Percentiles rank a stretch among this genome's conserved stretches.
Evolutionary conservation across 2,329 filamentous ascomycete genomes (phyloP).

Genomic region (Colletotrichum eremochloae): DNA sequence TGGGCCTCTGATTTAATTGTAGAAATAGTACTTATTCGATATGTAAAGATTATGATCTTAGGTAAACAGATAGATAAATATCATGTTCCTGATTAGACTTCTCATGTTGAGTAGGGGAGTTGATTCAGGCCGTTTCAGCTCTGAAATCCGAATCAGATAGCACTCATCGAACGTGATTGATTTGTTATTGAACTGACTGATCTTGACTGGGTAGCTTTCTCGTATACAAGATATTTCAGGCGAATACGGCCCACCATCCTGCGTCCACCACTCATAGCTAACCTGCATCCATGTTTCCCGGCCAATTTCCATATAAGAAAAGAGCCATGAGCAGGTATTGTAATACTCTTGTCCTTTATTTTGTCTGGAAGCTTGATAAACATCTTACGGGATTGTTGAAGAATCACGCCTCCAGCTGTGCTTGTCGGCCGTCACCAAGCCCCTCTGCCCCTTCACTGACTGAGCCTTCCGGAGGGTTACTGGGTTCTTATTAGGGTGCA

Average conservation of each 20-base stretch:
- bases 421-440: not conserved
- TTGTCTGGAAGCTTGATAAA: too few relatives aligned
- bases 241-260: not conserved
- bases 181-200: not conserved
- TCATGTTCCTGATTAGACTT: not conserved
- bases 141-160: not conserved
- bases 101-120: too few relatives aligned
- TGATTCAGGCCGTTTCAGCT: not conserved
- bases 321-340: not conserved
- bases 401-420: not conserved
- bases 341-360: not conserved
- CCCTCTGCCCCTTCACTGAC: not conserved
- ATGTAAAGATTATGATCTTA: rapidly evolving
- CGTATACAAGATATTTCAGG: not conserved
- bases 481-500: not conserved
- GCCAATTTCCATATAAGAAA: not conserved
- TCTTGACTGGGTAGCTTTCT: not conserved
- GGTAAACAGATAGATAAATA: too few relatives aligned
- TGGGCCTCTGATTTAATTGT: not conserved
- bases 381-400: not conserved
- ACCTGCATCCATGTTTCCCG: not conserved
- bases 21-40: too few relatives aligned
- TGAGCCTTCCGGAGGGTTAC: not conserved
- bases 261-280: not conserved
- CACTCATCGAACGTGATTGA: not conserved